These are phyloP conservation scores for Coccinonectria pachysandricola DNA, from an alignment of 2,329 filamentous ascomycete species.

Conservation along the genomic window DNA sequence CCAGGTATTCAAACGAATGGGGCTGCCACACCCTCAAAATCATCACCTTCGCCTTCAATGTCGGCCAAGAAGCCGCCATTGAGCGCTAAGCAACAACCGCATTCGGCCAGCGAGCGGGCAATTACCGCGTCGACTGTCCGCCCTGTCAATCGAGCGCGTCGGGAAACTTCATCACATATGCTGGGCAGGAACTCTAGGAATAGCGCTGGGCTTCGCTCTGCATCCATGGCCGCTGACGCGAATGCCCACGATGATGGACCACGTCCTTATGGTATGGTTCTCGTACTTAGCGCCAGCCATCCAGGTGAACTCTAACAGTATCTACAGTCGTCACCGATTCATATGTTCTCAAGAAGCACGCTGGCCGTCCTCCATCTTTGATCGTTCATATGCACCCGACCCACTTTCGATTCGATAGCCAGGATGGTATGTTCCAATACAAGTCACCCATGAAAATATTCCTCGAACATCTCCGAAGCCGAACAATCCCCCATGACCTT, in stretches of 20 bases:
- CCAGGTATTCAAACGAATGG: constrained; percentile 59
- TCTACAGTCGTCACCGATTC: constrained; percentile 56
- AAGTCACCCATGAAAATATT: constrained; percentile 80
- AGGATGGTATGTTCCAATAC: constrained; percentile 86
- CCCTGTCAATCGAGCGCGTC: constrained; percentile 46
- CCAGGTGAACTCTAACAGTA: constrained; percentile 13
- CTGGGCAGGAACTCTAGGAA: constrained; percentile 39
- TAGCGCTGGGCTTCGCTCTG: constrained; percentile 39
- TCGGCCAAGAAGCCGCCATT: constrained; percentile 43
- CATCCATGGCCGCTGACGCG: constrained; percentile 36
- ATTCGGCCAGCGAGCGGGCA: constrained; percentile 25
- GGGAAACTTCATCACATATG: constrained; percentile 40
- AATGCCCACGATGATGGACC: constrained; percentile 30
- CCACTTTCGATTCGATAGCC: constrained; percentile 86
- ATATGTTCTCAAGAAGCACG: constrained; percentile 77
- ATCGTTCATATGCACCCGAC: constrained; percentile 76
- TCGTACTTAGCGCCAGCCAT: not conserved
- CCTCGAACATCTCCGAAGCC: constrained; percentile 64
- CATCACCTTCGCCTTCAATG: constrained; percentile 49
- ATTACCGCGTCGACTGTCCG: constrained; percentile 34
- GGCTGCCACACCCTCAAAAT: constrained; percentile 38
- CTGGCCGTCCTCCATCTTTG: constrained; percentile 66
- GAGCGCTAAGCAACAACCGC: constrained; percentile 30
- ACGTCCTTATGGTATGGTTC: constrained; percentile 40
- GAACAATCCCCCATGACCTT: constrained; percentile 83